Evolutionary conservation across 2,329 filamentous ascomycete species (phyloP).

Genomic region (Colletotrichum sp.): DNA sequence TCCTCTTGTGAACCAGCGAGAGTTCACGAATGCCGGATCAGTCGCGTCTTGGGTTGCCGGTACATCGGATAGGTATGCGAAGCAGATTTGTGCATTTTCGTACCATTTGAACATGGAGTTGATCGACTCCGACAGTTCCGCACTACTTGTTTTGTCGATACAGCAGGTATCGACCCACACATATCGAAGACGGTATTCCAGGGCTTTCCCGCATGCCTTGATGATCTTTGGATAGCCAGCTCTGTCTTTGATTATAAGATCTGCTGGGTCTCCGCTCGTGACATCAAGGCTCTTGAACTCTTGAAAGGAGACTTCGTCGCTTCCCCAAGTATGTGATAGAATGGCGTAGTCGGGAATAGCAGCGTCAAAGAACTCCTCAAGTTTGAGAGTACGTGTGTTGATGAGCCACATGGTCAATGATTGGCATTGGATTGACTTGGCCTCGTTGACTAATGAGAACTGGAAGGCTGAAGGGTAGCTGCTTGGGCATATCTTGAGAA

Average conservation of each 20-base stretch:
- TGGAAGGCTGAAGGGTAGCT: neutral
- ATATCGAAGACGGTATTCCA: neutral
- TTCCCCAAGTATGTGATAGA: neutral
- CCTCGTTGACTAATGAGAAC: fast-evolving
- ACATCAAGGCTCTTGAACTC: neutral
- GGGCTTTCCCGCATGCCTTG: neutral
- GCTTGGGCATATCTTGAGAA: neutral
- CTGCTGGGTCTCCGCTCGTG: neutral
- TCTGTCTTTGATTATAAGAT: neutral
- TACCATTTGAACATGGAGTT: neutral
- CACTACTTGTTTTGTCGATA: neutral
- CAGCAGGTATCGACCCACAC: neutral
- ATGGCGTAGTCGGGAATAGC: neutral
- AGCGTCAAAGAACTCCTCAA: neutral
- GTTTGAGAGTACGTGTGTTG: neutral
- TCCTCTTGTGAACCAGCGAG: neutral
- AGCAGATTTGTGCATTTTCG: neutral
- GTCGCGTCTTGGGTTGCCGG: neutral
- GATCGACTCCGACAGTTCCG: neutral
- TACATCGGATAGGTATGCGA: neutral
- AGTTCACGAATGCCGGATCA: neutral
- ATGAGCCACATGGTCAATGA: neutral
- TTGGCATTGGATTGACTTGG: fast-evolving
- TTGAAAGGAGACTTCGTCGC: neutral
- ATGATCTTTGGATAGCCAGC: neutral